Base-by-base conservation (phyloP, 306 rosid species). In the Ceratonia siliqua region DNA sequence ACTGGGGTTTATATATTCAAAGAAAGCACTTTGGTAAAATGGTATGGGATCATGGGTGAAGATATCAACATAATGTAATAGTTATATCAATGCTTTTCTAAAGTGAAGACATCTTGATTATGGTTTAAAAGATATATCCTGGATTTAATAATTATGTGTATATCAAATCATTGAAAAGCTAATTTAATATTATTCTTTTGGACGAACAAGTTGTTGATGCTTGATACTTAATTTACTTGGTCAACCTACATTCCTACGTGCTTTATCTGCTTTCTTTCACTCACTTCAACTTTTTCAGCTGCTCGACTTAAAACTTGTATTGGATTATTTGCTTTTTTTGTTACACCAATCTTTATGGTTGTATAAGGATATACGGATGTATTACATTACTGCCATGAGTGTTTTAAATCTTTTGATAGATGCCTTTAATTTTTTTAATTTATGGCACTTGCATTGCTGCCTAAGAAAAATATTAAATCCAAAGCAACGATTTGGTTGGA, bases 1-100 rank as follows among this genome's bases (percentile, higher is more conserved):
- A 93, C 57, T 91, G 97, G 92, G 72, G 70, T 13, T 68, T 93
- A 81, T 88, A 87, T 68, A 56, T 78, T 66, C 87, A 86, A 46
- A 85, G 68, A 14, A 45, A 83, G 50, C 80, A 77, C 76, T 71
- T 78, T 77, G 94, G 88, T 68, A 84, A 62, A 92, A 66, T 57
- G 94, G 98, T 92, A 88, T 64, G n/a, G n/a, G n/a, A n/a, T n/a
- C n/a, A n/a, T n/a, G 68, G 18, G 72, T 81, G 49, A 14, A 27
- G 68, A 46, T 72, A 38, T 57, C 36, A 20, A 22, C 33, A 28
- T 21, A 22, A 50, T 36, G 24, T 72, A 35, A 62, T 50, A 74
- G n/a, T 70, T 81, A 30, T 36, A 45, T 28, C 20, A 4, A 33
- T 67, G 41, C 9, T 28, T 68, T 59, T 59, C 59, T 61, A 5